These are phyloP conservation scores for Aspergillus cejpii DNA, from an alignment of 2,329 filamentous ascomycete genomes.

Conservation along the genomic window DNA sequence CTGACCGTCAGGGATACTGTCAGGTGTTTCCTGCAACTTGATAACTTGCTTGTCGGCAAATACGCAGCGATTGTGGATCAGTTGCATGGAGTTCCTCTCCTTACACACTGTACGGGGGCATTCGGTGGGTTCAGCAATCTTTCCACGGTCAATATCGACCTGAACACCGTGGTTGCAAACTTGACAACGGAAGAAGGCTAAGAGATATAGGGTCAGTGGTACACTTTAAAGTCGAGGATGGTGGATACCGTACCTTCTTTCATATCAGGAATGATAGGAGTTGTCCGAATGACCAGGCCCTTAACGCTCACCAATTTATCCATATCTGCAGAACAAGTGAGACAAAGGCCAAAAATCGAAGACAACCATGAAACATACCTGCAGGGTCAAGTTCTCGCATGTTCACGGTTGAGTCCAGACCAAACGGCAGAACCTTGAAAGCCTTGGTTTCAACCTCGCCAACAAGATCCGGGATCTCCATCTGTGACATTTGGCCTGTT, in stretches of 20 bases:
- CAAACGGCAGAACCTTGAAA: conserved; percentile 85
- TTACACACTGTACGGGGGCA: conserved; percentile 78
- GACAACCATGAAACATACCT: conserved; percentile 42
- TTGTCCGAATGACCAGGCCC: conserved; percentile 89
- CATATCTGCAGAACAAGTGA: conserved; percentile 56
- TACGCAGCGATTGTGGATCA: conserved; percentile 88
- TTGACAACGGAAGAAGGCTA: conserved; percentile 90
- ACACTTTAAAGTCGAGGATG: no score
- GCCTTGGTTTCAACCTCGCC: conserved; percentile 71
- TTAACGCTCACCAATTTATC: conserved; percentile 94
- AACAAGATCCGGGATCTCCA: conserved; percentile 60
- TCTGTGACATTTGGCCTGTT: conserved; percentile 24
- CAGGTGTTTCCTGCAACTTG: conserved; percentile 95
- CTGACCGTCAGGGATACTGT: conserved; percentile 88
- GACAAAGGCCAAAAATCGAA: background rate
- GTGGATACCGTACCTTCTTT: conserved; percentile 58
- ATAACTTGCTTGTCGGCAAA: conserved; percentile 99
- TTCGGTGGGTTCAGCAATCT: conserved; percentile 87
- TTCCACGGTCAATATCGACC: conserved; percentile 88
- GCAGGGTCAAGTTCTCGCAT: conserved; percentile 89
- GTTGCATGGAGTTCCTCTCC: conserved; percentile 93
- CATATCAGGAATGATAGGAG: conserved; percentile 97
- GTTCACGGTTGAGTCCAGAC: conserved; percentile 79
- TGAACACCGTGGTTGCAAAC: conserved; percentile 86
- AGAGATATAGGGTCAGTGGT: background rate